These are phyloP conservation scores for Podila clonocystis DNA, from an alignment of 192 early-diverging fungal species.

Conservation along the genomic window DNA sequence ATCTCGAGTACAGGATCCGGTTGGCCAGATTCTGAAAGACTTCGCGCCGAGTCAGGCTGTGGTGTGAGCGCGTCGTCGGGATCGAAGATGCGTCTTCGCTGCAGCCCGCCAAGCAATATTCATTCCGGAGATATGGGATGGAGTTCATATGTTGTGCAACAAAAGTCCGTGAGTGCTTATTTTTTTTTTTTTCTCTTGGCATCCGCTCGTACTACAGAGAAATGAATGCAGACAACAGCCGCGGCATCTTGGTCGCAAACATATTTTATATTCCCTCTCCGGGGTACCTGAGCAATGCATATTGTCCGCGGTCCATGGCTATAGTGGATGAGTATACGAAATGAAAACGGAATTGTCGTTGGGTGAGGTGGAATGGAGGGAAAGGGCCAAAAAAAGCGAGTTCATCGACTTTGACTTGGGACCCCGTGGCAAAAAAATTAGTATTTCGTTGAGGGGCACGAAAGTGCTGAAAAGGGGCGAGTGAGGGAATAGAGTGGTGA, in stretches of 20 bases:
- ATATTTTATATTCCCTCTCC: neutral
- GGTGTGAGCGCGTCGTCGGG: slow-evolving; percentile 53
- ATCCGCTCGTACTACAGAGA: neutral
- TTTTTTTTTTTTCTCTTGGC: no score
- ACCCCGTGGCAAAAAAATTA: neutral
- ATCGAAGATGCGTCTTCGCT: slow-evolving; percentile 14
- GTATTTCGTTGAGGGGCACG: neutral
- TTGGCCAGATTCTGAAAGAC: slow-evolving; percentile 66
- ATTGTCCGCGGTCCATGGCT: slow-evolving; percentile 4
- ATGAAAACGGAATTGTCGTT: neutral
- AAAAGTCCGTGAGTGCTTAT: no score
- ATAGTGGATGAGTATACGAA: neutral
- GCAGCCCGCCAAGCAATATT: neutral
- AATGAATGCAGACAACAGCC: neutral
- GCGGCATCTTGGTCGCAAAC: neutral
- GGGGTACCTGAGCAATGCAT: slow-evolving; percentile 2
- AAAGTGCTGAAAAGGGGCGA: neutral
- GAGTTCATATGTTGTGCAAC: neutral
- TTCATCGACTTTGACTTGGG: no score
- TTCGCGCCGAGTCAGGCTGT: slow-evolving; percentile 60
- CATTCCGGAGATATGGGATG: neutral
- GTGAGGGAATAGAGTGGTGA: no score
- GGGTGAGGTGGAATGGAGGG: neutral
- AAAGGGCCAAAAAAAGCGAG: neutral
- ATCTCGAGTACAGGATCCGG: slow-evolving; percentile 66